Conservation (phyloP, 106 monocot species). For the Dendrobium officinale region DNA sequence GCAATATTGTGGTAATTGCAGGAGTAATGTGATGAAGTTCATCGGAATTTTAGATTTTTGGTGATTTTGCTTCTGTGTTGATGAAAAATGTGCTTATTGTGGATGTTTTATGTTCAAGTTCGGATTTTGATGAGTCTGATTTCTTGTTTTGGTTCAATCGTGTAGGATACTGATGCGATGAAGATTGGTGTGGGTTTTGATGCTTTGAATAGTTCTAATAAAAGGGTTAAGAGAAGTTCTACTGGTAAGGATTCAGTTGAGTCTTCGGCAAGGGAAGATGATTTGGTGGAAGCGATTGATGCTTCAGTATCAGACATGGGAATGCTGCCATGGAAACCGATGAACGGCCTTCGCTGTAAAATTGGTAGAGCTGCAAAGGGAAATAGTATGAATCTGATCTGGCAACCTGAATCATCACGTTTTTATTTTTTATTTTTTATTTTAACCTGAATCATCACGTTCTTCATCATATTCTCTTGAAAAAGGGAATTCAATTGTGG, state of each 20-base stretch:
- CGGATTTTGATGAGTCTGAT: not conserved
- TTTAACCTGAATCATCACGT: not conserved
- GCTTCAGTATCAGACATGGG: not conserved
- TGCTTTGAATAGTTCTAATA: not conserved
- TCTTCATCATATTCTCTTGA: not conserved
- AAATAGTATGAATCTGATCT: not conserved
- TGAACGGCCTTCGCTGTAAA: not conserved
- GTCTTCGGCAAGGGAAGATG: conserved; percentile 3
- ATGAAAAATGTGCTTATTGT: not conserved
- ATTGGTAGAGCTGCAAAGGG: too few species aligned
- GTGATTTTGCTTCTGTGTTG: too few species aligned
- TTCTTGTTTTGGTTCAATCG: not conserved
- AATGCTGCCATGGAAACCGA: not conserved
- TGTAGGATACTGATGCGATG: not conserved
- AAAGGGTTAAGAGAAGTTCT: not conserved
- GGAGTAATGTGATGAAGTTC: too few species aligned
- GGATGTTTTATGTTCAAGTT: not conserved
- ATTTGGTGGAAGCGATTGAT: not conserved
- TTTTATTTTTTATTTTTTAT: too few species aligned
- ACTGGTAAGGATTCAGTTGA: not conserved
- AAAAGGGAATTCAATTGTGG: not conserved
- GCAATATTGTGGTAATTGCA: too few species aligned
- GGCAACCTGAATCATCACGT: not conserved
- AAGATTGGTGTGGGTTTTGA: not conserved
- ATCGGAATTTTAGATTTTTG: too few species aligned